phyloP scores from a whole-genome alignment of 768 basidiomycete species.

The Tricholoma bakamatsutake region DNA sequence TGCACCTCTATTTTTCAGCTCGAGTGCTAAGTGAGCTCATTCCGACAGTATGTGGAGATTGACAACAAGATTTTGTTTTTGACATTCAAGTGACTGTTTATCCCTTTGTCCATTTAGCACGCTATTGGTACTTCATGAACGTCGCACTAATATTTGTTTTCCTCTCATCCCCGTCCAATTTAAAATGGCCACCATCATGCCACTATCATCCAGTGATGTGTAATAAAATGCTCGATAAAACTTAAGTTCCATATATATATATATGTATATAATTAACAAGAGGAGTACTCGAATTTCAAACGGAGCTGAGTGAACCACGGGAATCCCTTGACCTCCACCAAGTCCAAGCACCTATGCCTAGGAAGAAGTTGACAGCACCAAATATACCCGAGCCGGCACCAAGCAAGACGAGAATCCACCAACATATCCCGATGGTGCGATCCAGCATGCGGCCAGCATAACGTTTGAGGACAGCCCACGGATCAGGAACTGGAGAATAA shows the following conservation, averaged over 20 bases:
- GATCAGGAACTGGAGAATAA: conserved; percentile 51
- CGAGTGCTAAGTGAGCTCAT: neutral
- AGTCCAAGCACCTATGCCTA: conserved; percentile 62
- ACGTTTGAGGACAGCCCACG: conserved; percentile 47
- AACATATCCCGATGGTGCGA: conserved; percentile 68
- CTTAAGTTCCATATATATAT: neutral
- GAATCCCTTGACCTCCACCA: conserved; percentile 41
- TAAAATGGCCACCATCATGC: neutral
- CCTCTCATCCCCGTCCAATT: neutral
- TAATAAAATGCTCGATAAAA: neutral
- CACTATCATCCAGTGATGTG: neutral
- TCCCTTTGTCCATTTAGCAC: no score
- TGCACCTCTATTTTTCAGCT: neutral
- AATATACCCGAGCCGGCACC: conserved; percentile 73
- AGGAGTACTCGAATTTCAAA: neutral
- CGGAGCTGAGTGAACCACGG: neutral
- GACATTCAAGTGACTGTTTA: no score
- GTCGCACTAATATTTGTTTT: neutral
- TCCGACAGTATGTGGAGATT: neutral
- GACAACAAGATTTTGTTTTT: no score
- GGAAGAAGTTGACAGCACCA: conserved; percentile 65
- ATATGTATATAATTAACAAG: neutral
- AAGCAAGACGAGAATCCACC: conserved; percentile 70
- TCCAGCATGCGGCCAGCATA: conserved; percentile 64
- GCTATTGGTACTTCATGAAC: neutral